Conservation (phyloP, 768 basidiomycete species). For the Fomitopsis serialis region DNA sequence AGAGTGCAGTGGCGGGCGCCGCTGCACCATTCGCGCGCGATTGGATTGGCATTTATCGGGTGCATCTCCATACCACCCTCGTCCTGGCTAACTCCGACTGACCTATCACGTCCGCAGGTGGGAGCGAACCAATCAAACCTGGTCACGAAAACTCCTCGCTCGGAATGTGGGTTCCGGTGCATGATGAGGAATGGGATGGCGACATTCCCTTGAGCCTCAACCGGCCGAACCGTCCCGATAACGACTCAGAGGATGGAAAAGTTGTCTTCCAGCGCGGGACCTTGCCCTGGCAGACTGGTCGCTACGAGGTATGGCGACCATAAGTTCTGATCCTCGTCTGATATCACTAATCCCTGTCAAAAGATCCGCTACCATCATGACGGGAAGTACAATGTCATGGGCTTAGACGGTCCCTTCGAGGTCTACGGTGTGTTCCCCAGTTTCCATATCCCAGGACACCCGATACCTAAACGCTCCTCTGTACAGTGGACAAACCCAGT, state of each 20-base stretch:
- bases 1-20: slow-evolving; percentile 85
- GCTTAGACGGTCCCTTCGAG: slow-evolving; percentile 78
- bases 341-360: no score
- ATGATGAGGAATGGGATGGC: slow-evolving; percentile 91
- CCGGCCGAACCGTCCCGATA: slow-evolving; percentile 27
- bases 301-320: slow-evolving; percentile 65
- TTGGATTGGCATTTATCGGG: slow-evolving; percentile 93
- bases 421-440: slow-evolving; percentile 57
- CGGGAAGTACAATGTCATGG: slow-evolving; percentile 96
- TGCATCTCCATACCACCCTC: slow-evolving; percentile 23
- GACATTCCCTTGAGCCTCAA: slow-evolving; percentile 56
- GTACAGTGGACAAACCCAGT: slow-evolving; percentile 62
- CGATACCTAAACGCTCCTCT: background rate
- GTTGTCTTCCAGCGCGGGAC: slow-evolving; percentile 74
- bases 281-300: slow-evolving; percentile 81
- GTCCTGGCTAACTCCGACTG: background rate
- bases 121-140: slow-evolving; percentile 82
- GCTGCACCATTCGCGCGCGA: slow-evolving; percentile 82
- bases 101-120: slow-evolving; percentile 38
- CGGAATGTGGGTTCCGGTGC: slow-evolving; percentile 92
- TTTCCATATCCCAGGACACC: background rate
- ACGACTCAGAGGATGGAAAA: slow-evolving; percentile 51
- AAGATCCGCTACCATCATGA: slow-evolving; percentile 92
- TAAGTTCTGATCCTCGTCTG: background rate
- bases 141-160: slow-evolving; percentile 79